Base-by-base conservation (phyloP, 805 yeast species). In the Debaryomyces prosopidis region DNA sequence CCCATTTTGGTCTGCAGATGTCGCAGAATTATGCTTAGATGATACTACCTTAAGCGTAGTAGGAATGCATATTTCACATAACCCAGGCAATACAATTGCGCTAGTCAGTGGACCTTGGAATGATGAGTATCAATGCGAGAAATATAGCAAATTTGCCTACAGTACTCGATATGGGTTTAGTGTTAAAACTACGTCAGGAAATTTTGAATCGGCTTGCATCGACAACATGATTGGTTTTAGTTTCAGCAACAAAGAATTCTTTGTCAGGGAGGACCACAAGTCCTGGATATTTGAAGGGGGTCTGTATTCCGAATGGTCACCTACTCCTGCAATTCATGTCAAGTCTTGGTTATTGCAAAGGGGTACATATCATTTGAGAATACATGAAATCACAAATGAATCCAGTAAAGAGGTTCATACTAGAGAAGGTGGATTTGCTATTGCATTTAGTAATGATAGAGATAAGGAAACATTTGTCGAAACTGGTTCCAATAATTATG, bases 381-480 rank as follows among this genome's bases (percentile, higher is more conserved):
- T 43, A 12, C 53, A 50, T 37, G 26, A 36, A n/a, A 40, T 50
- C 30, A 11, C 28, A 16, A 48, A 48, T 35, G 33, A 26, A 5
- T 37, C 51, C 10, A 35, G 20, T 27, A 12, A 27, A n/a, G 14
- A 18, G 3, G 39, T 45, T 16, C 18, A 36, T 33, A 35, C 51
- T 15, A 42, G 36, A 15, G 53, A 50, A 45, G 53, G 53, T 5
- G 53, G 53, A 5, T 49, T 50, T 45, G 40, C 46, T n/a, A 26
- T 42, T 11, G 31, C 48, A 42, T 14, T 28, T 10, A 23, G 26
- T 23, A 23, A 23, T 23, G 26, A 23, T 7, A 10, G 6, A 23
- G 26, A 23, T 23, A 23, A 23, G 6, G 9, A 23, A 10, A 7
- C 26, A 10, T 23, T 23, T 23, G 26, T 7, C 10, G 26, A 23